Evolutionary conservation across 2,329 filamentous ascomycete species (phyloP).

Genomic region (Clonostachys solani): DNA sequence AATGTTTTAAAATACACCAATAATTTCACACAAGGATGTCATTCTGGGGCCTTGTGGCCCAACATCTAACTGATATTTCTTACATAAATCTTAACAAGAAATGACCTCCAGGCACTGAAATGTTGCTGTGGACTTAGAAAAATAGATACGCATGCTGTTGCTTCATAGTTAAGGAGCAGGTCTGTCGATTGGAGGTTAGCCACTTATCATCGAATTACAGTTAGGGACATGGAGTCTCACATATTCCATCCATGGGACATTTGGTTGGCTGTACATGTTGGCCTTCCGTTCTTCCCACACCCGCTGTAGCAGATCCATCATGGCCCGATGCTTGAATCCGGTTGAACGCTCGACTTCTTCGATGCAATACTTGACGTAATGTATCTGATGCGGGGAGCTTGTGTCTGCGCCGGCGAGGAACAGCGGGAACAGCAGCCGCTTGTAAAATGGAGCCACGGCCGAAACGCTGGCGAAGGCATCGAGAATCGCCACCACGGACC

Average conservation of each 20-base stretch:
- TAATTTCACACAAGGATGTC: too few species aligned
- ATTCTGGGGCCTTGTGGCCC: too few species aligned
- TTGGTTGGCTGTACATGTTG: conserved; percentile 7
- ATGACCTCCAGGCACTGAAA: too few species aligned
- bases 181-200: too few species aligned
- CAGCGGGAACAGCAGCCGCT: conserved; percentile 17
- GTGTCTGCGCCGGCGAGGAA: conserved; percentile 18
- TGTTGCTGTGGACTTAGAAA: too few species aligned
- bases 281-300: conserved; percentile 14
- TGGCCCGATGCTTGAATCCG: conserved; percentile 14
- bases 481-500: conserved; percentile 14
- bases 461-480: conserved; percentile 14
- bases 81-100: too few species aligned
- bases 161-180: too few species aligned
- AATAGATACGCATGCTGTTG: too few species aligned
- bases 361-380: conserved; percentile 15
- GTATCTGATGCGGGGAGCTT: conserved; percentile 11
- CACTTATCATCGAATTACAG: too few species aligned
- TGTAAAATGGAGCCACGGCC: conserved; percentile 14
- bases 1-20: too few species aligned
- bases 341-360: conserved; percentile 14
- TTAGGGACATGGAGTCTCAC: conserved; percentile 9
- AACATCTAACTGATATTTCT: too few species aligned
- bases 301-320: conserved; percentile 14
- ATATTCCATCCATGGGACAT: conserved; percentile 21